phyloP scores from a whole-genome alignment of 1,284 basidiomycete species.

The Boletus semigastroideus region DNA sequence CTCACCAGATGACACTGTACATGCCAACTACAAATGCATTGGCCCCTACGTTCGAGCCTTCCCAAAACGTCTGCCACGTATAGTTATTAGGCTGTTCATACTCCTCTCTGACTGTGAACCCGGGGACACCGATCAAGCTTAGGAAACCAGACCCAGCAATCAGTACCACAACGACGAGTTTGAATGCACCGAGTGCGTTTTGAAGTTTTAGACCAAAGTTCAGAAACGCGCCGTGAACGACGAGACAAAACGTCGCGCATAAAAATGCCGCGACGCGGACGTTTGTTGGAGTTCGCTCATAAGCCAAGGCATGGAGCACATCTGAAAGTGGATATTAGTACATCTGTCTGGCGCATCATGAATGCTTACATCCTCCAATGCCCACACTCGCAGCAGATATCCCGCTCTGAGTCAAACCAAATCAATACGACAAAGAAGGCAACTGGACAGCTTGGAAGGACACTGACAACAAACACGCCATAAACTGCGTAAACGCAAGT shows the following conservation, averaged over 20 bases:
- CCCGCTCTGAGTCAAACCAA: constrained; percentile 40
- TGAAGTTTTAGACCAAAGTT: constrained; percentile 64
- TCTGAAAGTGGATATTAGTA: constrained; percentile 38
- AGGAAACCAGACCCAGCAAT: constrained; percentile 64
- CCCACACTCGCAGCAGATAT: constrained; percentile 58
- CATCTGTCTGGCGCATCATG: background rate
- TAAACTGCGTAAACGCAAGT: constrained; percentile 63
- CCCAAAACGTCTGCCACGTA: constrained; percentile 54
- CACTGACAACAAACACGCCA: constrained; percentile 55
- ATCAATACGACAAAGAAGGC: background rate
- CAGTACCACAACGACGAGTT: constrained; percentile 55
- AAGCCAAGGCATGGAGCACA: constrained; percentile 47
- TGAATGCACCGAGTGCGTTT: constrained; percentile 65
- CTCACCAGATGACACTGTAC: constrained; percentile 67
- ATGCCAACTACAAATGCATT: constrained; percentile 62
- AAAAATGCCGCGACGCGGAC: constrained; percentile 53
- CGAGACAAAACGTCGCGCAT: constrained; percentile 55
- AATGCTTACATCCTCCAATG: constrained; percentile 59
- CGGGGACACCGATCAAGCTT: constrained; percentile 48
- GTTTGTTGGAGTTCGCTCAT: constrained; percentile 45
- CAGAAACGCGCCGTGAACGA: constrained; percentile 57
- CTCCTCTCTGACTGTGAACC: constrained; percentile 43
- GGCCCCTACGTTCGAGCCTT: constrained; percentile 45
- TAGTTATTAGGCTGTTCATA: constrained; percentile 52
- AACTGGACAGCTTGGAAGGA: background rate